These are phyloP conservation scores for Triticum aestivum DNA, from an alignment of 176 grass and related monocot genomes.

Conservation along the genomic window DNA sequence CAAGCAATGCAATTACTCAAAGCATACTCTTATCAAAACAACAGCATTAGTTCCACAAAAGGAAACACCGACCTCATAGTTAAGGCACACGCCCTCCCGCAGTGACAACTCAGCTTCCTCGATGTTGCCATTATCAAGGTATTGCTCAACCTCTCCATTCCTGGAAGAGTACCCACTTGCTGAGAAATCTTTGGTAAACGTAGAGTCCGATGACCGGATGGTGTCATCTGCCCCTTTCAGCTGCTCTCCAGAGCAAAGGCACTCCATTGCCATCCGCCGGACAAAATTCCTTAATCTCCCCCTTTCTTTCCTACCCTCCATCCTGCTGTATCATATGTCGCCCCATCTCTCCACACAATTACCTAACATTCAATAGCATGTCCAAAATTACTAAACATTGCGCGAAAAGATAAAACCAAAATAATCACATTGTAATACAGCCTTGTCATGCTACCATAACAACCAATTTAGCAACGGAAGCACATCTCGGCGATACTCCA, in stretches of 20 bases:
- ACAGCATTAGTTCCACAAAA: constrained; percentile 22
- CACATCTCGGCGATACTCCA: constrained; percentile 1
- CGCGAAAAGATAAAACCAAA: constrained; percentile 10
- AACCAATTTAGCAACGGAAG: not conserved
- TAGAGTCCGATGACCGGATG: constrained; percentile 41
- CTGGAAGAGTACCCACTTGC: constrained; percentile 39
- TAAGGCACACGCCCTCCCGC: constrained; percentile 69
- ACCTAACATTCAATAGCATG: constrained; percentile 33
- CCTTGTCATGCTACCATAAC: not conserved
- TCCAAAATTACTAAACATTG: constrained; percentile 6
- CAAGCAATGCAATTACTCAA: constrained; percentile 4
- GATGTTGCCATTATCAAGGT: constrained; percentile 65
- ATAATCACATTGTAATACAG: constrained; percentile 17
- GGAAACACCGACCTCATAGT: constrained; percentile 64
- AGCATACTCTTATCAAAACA: not conserved
- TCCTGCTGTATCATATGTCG: constrained; percentile 30
- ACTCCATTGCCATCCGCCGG: constrained; percentile 68
- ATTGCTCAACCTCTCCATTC: constrained; percentile 47
- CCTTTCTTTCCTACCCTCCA: constrained; percentile 47
- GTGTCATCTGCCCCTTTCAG: constrained; percentile 61
- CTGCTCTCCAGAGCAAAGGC: constrained; percentile 93
- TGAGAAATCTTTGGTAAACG: constrained; percentile 54
- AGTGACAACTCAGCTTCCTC: constrained; percentile 90
- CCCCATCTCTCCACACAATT: constrained; percentile 21
- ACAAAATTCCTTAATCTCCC: constrained; percentile 28